A percentile compares a stretch with the other conserved stretches of the same genome.
phyloP scores from a whole-genome alignment of 495 filamentous ascomycete genomes.

The Aspergillus avenaceus region DNA sequence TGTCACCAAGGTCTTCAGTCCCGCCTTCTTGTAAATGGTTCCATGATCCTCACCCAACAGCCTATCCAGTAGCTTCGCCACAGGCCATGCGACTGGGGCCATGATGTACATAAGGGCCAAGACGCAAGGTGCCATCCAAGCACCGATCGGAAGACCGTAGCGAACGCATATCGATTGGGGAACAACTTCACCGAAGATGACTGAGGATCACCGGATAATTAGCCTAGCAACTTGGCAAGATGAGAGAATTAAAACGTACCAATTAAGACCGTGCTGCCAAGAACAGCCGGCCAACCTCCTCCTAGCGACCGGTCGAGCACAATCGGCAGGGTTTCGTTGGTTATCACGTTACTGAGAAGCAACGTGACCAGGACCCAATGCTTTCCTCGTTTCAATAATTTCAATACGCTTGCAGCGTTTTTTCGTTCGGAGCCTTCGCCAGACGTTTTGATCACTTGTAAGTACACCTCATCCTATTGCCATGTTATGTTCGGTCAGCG shows the following conservation, averaged over 20 bases:
- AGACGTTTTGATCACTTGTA: conserved; percentile 88
- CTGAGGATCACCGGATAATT: conserved; percentile 35
- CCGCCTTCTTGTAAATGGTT: conserved; percentile 93
- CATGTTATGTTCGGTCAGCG: background rate
- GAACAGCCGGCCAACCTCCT: conserved; percentile 89
- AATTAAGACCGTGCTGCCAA: conserved; percentile 89
- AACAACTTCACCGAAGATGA: conserved; percentile 95
- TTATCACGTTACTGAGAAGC: conserved; percentile 93
- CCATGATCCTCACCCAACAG: conserved; percentile 89
- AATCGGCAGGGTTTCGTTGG: conserved; percentile 95
- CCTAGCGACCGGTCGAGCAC: conserved; percentile 90
- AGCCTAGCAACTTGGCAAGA: background rate
- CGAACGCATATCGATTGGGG: conserved; percentile 96
- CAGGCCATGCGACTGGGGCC: conserved; percentile 81
- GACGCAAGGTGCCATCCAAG: conserved; percentile 88
- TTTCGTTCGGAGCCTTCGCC: conserved; percentile 75
- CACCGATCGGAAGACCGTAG: conserved; percentile 94
- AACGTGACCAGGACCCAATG: conserved; percentile 99
- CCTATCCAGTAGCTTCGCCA: conserved; percentile 83
- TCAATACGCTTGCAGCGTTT: conserved; percentile 76
- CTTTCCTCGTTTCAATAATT: conserved; percentile 80
- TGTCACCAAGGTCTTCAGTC: conserved; percentile 85
- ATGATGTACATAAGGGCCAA: conserved; percentile 87
- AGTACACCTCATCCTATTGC: conserved; percentile 85
- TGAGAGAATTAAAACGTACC: conserved; percentile 51